Evolutionary conservation across 2,329 filamentous ascomycete species (phyloP), one percentile per base, ranked within the genome.

Genomic region (Plectosphaerella plurivora): DNA sequence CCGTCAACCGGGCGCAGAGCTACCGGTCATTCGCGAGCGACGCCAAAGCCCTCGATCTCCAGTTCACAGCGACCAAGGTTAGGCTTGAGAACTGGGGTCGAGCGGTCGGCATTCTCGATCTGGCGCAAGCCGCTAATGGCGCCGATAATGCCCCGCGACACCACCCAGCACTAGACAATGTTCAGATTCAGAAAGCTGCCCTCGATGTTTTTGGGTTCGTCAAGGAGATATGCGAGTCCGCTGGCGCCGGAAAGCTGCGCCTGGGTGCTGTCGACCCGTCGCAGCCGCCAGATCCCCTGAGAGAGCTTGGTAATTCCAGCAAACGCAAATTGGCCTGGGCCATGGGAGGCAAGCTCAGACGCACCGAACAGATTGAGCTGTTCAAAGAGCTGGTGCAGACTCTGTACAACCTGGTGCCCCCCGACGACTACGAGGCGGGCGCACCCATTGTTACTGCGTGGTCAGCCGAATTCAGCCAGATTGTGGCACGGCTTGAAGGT

Each of bases 51-150:
- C 25, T 65, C 0, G 49, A 55, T 3, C 51, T 56, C 0, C 52
- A 53, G 2, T 61, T 64, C 14, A 44, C 49, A 1, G 55, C 59
- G 2, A 25, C 50, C 0, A 57, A 48, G 10, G 14, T 58, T 1
- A 55, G 56, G 4, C 52, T 65, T 4, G 56, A 60, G 18, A 37
- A 54, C 9, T 65, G 61, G 61, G 63, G 60, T 0, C 33, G 7
- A 0, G 36, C 35, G 1, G 60, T 65, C 2, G 63, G 63, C 0
- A 20, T 64, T 10, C 22, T 53, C 11, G 0, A 44, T 1, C 47
- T 36, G 12, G 35, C 33, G 45, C 18, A 51, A 22, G 20, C 44
- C n/a, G 41, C 18, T 6, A 5, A 44, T 18, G 14, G 16, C 37
- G n/a, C 7, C 16, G 41, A 44, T 9, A 5, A 16, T 22, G 4